Conservation (phyloP, 345 rosid species). For the Hirschfeldia incana region DNA sequence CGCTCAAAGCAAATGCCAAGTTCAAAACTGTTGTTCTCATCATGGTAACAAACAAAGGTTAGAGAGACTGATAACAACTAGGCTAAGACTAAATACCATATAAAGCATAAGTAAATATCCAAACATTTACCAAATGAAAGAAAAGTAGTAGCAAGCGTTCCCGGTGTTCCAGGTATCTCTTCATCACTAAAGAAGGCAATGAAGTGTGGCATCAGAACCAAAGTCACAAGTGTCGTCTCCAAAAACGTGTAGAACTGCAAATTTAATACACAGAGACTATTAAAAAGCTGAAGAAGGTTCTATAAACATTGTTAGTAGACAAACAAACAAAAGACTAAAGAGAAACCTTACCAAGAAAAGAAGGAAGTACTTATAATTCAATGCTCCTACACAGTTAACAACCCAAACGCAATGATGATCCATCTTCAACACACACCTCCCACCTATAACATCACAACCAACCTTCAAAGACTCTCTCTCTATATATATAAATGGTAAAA, state of each 20-base stretch:
- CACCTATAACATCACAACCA: conserved; percentile 55
- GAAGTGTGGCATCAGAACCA: conserved; percentile 87
- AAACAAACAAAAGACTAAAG: not conserved
- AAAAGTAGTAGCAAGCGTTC: conserved; percentile 94
- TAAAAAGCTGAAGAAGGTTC: conserved; percentile 6
- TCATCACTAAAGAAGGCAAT: conserved; percentile 90
- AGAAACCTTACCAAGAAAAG: conserved; percentile 80
- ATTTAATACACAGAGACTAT: not conserved
- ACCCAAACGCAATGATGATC: conserved; percentile 99
- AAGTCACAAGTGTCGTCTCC: conserved; percentile 89
- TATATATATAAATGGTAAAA: not conserved
- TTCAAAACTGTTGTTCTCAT: conserved; percentile 43
- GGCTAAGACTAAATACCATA: not conserved
- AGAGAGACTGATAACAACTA: not conserved
- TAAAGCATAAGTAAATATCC: not conserved
- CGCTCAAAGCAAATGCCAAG: conserved; percentile 4
- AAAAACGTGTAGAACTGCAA: conserved; percentile 90
- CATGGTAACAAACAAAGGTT: conserved; percentile 6
- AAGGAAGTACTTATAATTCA: conserved; percentile 94
- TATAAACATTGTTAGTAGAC: not conserved
- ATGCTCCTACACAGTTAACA: conserved; percentile 97
- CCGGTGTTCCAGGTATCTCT: conserved; percentile 95
- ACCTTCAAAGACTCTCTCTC: conserved; percentile 2
- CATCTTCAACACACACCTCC: conserved; percentile 94
- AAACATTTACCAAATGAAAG: conserved; percentile 79